These are phyloP conservation scores for Stephanocyclus meneghinianus DNA, from an alignment of 352 stramenopile genomes.

Conservation along the genomic window DNA sequence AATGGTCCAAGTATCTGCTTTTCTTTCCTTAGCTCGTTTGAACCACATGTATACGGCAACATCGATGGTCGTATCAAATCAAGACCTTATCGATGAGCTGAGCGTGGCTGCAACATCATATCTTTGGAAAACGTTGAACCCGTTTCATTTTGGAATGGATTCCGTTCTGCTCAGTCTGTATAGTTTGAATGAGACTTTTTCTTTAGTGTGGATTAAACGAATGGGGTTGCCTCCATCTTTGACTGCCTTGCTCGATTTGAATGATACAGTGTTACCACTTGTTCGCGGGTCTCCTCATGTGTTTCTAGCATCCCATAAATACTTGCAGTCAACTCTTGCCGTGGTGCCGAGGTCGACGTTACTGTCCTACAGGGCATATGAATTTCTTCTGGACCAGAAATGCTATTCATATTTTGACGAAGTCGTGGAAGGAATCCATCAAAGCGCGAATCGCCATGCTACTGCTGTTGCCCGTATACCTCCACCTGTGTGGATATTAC, in stretches of 20 bases:
- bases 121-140: constrained; percentile 40
- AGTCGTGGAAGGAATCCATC: constrained; percentile 25
- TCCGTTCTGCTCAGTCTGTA: constrained; percentile 14
- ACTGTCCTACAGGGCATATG: constrained; percentile 16
- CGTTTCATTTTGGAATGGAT: constrained; percentile 30
- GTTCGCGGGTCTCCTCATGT: neutral
- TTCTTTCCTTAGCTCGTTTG: constrained; percentile 38
- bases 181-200: constrained; percentile 7
- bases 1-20: constrained; percentile 36
- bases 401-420: constrained; percentile 38
- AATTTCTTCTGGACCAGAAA: constrained; percentile 40
- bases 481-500: constrained; percentile 43
- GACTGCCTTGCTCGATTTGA: constrained; percentile 23
- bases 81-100: constrained; percentile 7
- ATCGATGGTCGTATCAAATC: constrained; percentile 30
- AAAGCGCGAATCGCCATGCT: neutral
- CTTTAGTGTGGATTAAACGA: constrained; percentile 18
- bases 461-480: constrained; percentile 24
- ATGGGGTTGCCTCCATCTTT: constrained; percentile 33
- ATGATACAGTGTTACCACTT: constrained; percentile 12
- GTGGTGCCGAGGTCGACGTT: constrained; percentile 34
- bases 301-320: constrained; percentile 31
- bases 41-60: constrained; percentile 44
- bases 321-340: constrained; percentile 47
- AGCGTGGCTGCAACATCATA: constrained; percentile 28